A percentile compares a stretch with the other conserved stretches of the same genome.
Evolutionary conservation across 257 asterid genomes (phyloP).

Genomic region (Echium plantagineum): DNA sequence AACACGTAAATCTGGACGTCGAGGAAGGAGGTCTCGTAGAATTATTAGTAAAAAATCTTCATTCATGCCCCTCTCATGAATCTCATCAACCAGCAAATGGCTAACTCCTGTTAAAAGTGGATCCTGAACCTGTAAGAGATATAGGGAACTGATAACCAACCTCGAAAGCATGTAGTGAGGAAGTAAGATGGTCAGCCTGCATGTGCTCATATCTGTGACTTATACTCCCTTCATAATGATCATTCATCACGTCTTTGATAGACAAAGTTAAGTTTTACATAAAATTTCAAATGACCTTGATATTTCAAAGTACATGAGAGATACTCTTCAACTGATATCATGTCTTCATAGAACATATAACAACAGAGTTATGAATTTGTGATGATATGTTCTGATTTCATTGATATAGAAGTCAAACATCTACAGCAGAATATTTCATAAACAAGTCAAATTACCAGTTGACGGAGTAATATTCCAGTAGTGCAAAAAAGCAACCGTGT

Average conservation of each 20-base stretch:
- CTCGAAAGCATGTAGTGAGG: background rate
- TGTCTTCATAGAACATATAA: too few relatives aligned
- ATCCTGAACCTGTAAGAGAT: slow-evolving; percentile 52
- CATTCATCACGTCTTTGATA: background rate
- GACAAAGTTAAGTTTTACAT: background rate
- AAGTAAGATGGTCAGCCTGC: background rate
- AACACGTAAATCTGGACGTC: slow-evolving; percentile 85
- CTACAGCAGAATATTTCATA: slow-evolving; percentile 6
- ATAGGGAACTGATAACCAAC: slow-evolving; percentile 12
- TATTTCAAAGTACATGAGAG: background rate
- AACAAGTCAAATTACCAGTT: slow-evolving; percentile 42
- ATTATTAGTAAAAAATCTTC: slow-evolving; percentile 89
- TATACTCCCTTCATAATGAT: background rate
- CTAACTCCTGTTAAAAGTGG: slow-evolving; percentile 69
- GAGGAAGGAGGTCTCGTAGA: slow-evolving; percentile 79
- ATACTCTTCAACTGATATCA: too few relatives aligned
- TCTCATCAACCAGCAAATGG: slow-evolving; percentile 92
- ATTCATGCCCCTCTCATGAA: slow-evolving; percentile 97
- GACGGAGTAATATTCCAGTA: slow-evolving; percentile 87
- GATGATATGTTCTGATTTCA: background rate
- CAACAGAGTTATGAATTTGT: background rate
- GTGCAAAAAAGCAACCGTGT: slow-evolving; percentile 93
- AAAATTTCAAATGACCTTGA: background rate
- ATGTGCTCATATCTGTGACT: background rate
- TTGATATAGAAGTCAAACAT: slow-evolving; percentile 4